Evolutionary conservation across 768 basidiomycete species (phyloP), one percentile per base, ranked within the genome.

Genomic region (Suillus bovinus): DNA sequence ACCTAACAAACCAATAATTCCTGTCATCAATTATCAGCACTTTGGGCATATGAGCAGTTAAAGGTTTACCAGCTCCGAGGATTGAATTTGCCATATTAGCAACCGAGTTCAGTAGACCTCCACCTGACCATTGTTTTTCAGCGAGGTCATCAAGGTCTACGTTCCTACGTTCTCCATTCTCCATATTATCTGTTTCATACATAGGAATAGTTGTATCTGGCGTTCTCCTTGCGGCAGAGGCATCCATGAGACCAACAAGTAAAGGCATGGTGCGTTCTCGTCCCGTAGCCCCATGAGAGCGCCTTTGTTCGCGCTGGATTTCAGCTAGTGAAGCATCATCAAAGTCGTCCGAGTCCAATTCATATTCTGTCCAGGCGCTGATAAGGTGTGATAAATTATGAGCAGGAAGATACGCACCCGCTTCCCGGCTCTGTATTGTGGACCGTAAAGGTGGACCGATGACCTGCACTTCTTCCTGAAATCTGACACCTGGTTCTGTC

Each of bases 61-160:
- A 8, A 20, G 64, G 56, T 79, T 78, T 75, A 85, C 94, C 95
- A 70, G 96, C 96, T 47, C 96, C 96, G 14, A 98, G 78, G 38
- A 99, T 97, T 2, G 93, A 94, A 72, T 99, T 98, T 24, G 94
- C 91, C 96, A 97, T 97, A 72, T 96, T 92, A 24, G 92, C 90
- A 62, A 93, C 82, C 9, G 91, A 93, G 69, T 92, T 87, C 1
- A 93, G 11, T 79, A 94, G 75, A 0, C 88, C 86, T 24, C 93
- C 91, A 50, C 92, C 90, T 0, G 86, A 83, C 42, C 76, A 80
- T 50, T 80, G 79, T 72, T 89, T 89, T 24, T 82, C 81, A 47
- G 87, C 85, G 34, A 96, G 76, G 64, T 89, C 87, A 61, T 95
- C 84, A 69, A 95, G 73, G 31, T 34, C 33, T 34, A 34, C 33